A percentile compares a stretch with the other conserved stretches of the same genome.
Evolutionary conservation across 768 basidiomycete genomes (phyloP).

Genomic region (Russula abietina): DNA sequence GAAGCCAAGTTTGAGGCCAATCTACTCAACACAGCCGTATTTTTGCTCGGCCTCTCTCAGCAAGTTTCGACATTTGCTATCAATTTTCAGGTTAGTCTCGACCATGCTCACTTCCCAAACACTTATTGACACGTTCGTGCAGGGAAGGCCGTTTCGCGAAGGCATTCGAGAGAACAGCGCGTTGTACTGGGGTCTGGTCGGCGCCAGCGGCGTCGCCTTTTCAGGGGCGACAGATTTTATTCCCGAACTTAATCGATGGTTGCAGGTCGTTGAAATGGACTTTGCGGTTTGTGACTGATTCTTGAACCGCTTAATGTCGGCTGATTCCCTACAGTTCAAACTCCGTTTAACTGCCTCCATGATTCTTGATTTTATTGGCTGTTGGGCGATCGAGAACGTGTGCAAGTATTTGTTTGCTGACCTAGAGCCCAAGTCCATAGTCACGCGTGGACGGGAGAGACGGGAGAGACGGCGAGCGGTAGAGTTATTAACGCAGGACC

Average conservation of each 20-base stretch:
- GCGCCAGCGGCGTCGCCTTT: constrained; percentile 86
- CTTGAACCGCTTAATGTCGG: not conserved
- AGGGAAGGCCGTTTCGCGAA: constrained; percentile 97
- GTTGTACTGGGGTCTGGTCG: constrained; percentile 88
- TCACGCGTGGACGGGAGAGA: constrained; percentile 79
- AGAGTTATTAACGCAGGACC: constrained; percentile 29
- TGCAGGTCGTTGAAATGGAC: constrained; percentile 94
- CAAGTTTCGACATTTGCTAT: constrained; percentile 98
- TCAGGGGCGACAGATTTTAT: constrained; percentile 90
- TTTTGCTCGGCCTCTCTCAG: constrained; percentile 89
- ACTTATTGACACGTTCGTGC: constrained; percentile 6
- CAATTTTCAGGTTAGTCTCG: constrained; percentile 75
- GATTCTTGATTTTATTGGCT: constrained; percentile 83
- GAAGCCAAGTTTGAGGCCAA: constrained; percentile 97
- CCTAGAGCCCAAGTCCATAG: constrained; percentile 76
- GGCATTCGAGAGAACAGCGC: constrained; percentile 93
- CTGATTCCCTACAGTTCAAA: constrained; percentile 62
- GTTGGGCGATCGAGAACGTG: constrained; percentile 72
- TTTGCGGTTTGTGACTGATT: constrained; percentile 47
- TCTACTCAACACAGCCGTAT: constrained; percentile 93
- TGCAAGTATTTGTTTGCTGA: constrained; percentile 89
- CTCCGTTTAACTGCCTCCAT: constrained; percentile 70
- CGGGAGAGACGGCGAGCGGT: constrained; percentile 53
- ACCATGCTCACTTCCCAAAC: not conserved
- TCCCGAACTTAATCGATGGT: constrained; percentile 93